Conservation (phyloP, 176 grass and related monocot genomes). For the Eragrostis curvula region DNA sequence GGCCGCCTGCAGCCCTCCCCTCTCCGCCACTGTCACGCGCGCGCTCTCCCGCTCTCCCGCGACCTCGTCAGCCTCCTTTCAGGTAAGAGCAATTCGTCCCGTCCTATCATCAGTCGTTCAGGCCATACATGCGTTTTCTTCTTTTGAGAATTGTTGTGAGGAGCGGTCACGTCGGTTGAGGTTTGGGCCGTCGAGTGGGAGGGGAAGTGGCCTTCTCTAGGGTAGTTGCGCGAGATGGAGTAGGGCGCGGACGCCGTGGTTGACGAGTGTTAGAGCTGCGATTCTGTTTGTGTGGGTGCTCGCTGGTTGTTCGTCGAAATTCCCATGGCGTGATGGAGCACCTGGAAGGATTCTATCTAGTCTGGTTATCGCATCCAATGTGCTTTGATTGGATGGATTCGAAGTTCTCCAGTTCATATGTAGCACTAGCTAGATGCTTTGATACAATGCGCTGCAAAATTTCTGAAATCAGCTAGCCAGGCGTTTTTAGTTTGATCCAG, state of each 20-base stretch:
- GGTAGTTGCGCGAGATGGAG: too few species aligned
- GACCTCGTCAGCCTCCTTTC: not conserved
- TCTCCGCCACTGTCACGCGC: too few species aligned
- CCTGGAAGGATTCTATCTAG: not conserved
- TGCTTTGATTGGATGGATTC: too few species aligned
- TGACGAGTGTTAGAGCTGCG: too few species aligned
- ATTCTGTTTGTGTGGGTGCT: not conserved
- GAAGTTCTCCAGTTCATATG: too few species aligned
- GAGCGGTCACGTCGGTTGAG: not conserved
- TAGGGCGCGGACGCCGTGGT: too few species aligned
- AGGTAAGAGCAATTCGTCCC: conserved; percentile 11
- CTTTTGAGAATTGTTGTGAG: not conserved
- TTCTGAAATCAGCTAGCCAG: not conserved
- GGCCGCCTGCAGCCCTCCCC: not conserved
- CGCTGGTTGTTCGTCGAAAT: conserved; percentile 37
- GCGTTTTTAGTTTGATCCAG: not conserved
- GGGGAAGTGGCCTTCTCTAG: not conserved
- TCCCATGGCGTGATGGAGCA: not conserved
- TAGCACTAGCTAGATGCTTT: not conserved
- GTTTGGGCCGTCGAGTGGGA: not conserved
- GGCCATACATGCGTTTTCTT: too few species aligned
- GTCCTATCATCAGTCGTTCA: too few species aligned
- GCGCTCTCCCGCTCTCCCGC: too few species aligned
- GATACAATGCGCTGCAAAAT: not conserved
- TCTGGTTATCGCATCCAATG: not conserved